Evolutionary conservation across 306 rosid genomes (phyloP).

Genomic region (Quercus aquifolioides): DNA sequence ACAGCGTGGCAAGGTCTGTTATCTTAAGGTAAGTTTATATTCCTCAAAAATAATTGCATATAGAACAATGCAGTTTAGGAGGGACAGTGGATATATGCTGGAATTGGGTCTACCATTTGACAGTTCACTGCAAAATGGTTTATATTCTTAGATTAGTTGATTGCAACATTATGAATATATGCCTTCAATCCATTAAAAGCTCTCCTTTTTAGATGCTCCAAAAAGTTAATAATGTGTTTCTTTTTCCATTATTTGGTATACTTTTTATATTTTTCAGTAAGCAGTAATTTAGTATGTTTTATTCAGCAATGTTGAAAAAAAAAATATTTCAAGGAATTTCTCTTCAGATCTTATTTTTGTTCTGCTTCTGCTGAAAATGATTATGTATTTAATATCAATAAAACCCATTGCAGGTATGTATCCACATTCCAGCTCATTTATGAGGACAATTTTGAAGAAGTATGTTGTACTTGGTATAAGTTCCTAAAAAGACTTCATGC

Average conservation of each 20-base stretch:
- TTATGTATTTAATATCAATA: background rate
- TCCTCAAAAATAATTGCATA: background rate
- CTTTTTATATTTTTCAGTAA: background rate
- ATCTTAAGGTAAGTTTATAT: conserved; percentile 25
- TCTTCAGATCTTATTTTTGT: background rate
- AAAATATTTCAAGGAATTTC: background rate
- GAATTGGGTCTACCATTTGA: background rate
- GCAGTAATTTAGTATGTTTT: background rate
- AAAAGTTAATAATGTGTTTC: background rate
- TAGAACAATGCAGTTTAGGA: background rate
- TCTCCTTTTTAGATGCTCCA: background rate
- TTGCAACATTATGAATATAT: background rate
- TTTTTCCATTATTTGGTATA: background rate
- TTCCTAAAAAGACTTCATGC: too few species aligned
- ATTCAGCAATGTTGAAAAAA: background rate
- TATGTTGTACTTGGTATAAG: too few species aligned
- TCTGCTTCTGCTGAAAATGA: background rate
- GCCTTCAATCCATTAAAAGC: background rate
- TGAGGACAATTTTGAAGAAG: background rate
- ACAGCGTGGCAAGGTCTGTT: conserved; percentile 5
- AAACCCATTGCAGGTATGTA: background rate
- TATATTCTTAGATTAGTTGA: background rate
- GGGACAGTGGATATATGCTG: background rate
- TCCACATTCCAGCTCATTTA: background rate
- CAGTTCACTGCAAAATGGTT: background rate